phyloP scores from a whole-genome alignment of 352 stramenopile genomes.

The Phytopythium mirpurense region DNA sequence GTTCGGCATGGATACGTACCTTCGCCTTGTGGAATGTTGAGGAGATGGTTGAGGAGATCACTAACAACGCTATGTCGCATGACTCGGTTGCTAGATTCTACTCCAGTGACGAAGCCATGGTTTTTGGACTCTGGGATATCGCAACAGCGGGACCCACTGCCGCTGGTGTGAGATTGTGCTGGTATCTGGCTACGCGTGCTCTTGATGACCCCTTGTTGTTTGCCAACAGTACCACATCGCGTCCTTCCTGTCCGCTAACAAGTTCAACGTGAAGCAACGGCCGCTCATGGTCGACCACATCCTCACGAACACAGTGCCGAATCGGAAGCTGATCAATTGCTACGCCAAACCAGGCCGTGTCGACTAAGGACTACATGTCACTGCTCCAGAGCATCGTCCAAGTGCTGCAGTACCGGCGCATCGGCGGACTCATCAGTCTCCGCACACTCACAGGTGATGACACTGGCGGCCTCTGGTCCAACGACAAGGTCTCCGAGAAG shows the following conservation, averaged over 20 bases:
- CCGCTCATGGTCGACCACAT: constrained; percentile 29
- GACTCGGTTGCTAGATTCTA: not conserved
- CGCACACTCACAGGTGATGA: constrained; percentile 28
- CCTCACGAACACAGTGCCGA: constrained; percentile 20
- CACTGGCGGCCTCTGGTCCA: constrained; percentile 38
- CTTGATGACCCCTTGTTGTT: not conserved
- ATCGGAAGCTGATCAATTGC: constrained; percentile 22
- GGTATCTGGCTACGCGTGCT: not conserved
- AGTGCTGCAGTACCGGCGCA: constrained; percentile 18
- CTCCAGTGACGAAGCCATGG: constrained; percentile 11
- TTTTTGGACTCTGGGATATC: constrained; percentile 29
- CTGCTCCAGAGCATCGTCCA: constrained; percentile 26
- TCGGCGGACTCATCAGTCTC: constrained; percentile 42
- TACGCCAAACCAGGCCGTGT: constrained; percentile 24
- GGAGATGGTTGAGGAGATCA: not conserved
- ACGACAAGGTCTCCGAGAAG: constrained; percentile 23
- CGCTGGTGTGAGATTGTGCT: not conserved
- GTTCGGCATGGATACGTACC: constrained; percentile 37
- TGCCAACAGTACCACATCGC: constrained; percentile 24
- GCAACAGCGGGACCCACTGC: constrained; percentile 18
- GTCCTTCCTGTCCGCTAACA: constrained; percentile 27
- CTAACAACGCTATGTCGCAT: not conserved
- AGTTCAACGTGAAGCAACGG: constrained; percentile 29
- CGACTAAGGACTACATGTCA: constrained; percentile 23
- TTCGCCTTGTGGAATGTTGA: not conserved